These are phyloP conservation scores for Phytophthora ohioensis DNA, from an alignment of 352 stramenopile species.

Conservation along the genomic window DNA sequence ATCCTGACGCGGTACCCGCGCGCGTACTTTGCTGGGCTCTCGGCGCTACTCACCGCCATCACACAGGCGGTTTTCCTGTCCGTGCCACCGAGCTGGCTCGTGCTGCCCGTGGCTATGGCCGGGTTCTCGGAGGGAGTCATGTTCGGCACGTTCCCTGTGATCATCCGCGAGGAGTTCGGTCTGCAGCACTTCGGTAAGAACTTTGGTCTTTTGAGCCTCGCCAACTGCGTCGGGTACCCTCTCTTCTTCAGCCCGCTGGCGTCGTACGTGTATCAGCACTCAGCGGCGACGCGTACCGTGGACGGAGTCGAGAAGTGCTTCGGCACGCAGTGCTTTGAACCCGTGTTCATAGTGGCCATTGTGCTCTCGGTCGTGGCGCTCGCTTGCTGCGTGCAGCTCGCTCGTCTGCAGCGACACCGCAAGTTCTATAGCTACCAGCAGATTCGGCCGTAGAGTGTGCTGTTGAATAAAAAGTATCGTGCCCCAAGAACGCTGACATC, in stretches of 20 bases:
- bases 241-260: conserved; percentile 81
- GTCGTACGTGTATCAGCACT: conserved; percentile 75
- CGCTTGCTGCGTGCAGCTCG: conserved; percentile 57
- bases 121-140: conserved; percentile 82
- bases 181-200: conserved; percentile 86
- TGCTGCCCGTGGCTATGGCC: conserved; percentile 66
- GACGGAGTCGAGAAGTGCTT: conserved; percentile 66
- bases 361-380: conserved; percentile 65
- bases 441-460: conserved; percentile 61
- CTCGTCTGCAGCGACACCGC: conserved; percentile 42
- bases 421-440: conserved; percentile 42
- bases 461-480: neutral
- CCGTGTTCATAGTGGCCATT: conserved; percentile 71
- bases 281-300: conserved; percentile 21
- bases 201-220: conserved; percentile 81
- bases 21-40: conserved; percentile 59
- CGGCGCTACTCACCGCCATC: conserved; percentile 55
- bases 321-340: conserved; percentile 65
- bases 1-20: conserved; percentile 57
- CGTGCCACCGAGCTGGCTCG: conserved; percentile 49
- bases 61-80: conserved; percentile 68
- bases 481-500: neutral
- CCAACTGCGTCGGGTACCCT: conserved; percentile 86
- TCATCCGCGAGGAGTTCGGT: conserved; percentile 85
- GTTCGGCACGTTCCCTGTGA: conserved; percentile 83